phyloP scores from a whole-genome alignment of 2,329 filamentous ascomycete species.

The Penicillium palitans region DNA sequence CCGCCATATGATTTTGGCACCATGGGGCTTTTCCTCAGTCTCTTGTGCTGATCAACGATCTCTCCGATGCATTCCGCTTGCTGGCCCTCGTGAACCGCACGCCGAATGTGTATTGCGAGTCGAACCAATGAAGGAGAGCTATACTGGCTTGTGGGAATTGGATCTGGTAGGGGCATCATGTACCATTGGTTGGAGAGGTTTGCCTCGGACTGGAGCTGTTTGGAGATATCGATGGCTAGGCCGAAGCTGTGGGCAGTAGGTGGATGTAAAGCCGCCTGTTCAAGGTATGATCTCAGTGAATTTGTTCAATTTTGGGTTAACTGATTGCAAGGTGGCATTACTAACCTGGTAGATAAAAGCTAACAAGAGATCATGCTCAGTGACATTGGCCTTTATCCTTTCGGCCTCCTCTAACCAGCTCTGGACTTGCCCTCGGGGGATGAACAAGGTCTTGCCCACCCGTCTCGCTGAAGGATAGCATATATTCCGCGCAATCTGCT shows the following conservation, averaged over 20 bases:
- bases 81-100: neutral
- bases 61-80: conserved; percentile 9
- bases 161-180: conserved; percentile 10
- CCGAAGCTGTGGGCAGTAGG: conserved; percentile 1
- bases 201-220: conserved; percentile 2
- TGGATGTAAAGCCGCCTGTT: conserved; percentile 7
- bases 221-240: conserved; percentile 4
- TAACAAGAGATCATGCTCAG: conserved; percentile 6
- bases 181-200: conserved; percentile 8
- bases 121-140: neutral
- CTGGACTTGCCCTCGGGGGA: neutral
- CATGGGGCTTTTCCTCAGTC: neutral
- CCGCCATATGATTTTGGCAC: conserved; percentile 2
- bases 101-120: conserved; percentile 4
- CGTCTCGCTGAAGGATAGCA: conserved; percentile 2
- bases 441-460: neutral
- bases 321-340: no score
- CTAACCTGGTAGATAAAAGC: conserved; percentile 7
- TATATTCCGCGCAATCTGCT: conserved; percentile 3
- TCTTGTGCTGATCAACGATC: conserved; percentile 1
- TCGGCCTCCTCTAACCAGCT: conserved; percentile 2
- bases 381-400: neutral
- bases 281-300: neutral
- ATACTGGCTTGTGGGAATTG: conserved; percentile 6
- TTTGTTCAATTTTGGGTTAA: neutral